Evolutionary conservation across 352 stramenopile genomes (phyloP), one percentile per base, ranked within the genome.

Genomic region (Phytophthora sojae): DNA sequence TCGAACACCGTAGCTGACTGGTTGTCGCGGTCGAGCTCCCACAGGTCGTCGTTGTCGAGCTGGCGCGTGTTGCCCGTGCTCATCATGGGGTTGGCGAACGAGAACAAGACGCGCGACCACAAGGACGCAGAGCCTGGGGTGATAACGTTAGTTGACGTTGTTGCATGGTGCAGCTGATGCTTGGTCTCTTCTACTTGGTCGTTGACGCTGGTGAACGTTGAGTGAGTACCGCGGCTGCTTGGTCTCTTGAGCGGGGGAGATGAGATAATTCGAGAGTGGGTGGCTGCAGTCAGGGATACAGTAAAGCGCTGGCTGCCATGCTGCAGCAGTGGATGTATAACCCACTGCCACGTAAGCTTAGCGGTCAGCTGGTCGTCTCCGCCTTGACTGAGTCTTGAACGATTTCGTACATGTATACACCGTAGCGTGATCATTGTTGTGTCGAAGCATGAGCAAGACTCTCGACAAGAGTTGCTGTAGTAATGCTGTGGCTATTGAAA

Each of bases 1-100:
- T 64, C 50, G 29, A 79, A 85, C 3, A 72, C 75, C 0, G 35
- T 26, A 4, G 60, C 47, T 21, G 73, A 71, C 9, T 57, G 32
- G 61, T 85, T 83, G 15, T 72, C 63, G 11, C 49, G 54, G 15
- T 76, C 66, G 26, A 82, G 77, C 17, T 79, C 67, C 76, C 79
- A 87, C 51, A 92, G 14, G 57, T 89, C 82, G 15, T 76, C 51
- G 8, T 69, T 42, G 21, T 82, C 19, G 26, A 92, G 72, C 68
- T 86, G 79, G 4, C 75, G 79, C 39, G 51, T n/a, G 52, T 90
- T 85, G 67, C 84, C 82, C 2, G 67, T 4, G 11, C 60, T 25
- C 67, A 92, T 82, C 54, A 90, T 52, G 0, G 73, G 63, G 23
- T 75, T 73, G 42, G 76, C 77, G 65, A 75, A 90, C 21, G 60